These are phyloP conservation scores for Gossypium davidsonii DNA, from an alignment of 441 rosid species.

Conservation along the genomic window DNA sequence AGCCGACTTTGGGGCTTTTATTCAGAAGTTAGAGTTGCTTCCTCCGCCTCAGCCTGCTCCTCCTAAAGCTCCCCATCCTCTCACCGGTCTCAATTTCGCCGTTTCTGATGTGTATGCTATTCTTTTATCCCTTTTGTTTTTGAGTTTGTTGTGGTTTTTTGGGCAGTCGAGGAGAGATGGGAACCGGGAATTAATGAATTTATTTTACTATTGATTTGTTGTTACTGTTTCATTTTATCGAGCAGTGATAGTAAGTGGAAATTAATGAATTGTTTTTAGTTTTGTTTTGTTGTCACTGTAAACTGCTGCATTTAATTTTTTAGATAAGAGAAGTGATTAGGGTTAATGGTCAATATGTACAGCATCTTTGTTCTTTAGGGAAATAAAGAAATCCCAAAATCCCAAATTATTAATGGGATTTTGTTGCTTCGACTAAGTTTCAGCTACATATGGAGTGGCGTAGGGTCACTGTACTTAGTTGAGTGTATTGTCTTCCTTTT, in stretches of 20 bases:
- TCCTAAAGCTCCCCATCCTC: slow-evolving; percentile 96
- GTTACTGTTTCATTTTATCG: background rate
- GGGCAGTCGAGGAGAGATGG: background rate
- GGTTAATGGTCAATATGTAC: background rate
- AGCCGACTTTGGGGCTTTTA: slow-evolving; percentile 89
- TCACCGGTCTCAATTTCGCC: slow-evolving; percentile 74
- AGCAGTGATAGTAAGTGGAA: background rate
- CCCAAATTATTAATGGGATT: background rate
- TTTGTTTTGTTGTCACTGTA: background rate
- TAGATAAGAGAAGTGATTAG: background rate
- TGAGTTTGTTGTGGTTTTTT: background rate
- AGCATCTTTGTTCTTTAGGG: background rate
- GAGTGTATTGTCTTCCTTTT: background rate
- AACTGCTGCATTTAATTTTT: background rate
- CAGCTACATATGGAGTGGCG: background rate
- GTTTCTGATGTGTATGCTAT: slow-evolving; percentile 71
- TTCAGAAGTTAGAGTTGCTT: slow-evolving; percentile 63
- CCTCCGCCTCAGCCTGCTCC: slow-evolving; percentile 99
- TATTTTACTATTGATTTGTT: background rate
- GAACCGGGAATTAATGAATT: background rate
- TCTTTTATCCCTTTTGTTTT: background rate
- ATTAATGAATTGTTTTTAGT: background rate
- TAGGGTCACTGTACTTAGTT: background rate
- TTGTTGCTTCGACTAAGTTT: background rate
- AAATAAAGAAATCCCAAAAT: background rate